Evolutionary conservation across 805 yeast species (phyloP), one percentile per base, ranked within the genome.

Genomic region (Zygosaccharomyces rouxii): DNA sequence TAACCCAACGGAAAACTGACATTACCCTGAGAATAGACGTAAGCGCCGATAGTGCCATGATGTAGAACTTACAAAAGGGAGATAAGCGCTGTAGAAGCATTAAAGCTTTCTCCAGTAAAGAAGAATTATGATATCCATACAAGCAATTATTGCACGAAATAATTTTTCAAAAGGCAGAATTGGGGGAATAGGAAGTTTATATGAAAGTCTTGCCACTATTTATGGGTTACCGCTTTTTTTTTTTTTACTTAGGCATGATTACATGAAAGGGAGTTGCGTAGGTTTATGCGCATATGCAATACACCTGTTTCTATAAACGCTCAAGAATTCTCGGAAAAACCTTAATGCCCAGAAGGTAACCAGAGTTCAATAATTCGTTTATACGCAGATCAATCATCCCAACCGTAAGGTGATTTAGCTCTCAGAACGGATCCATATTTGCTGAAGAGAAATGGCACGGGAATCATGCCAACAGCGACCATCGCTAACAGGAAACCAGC

Each of bases 371-470:
- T n/a, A n/a, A n/a, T n/a, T n/a, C n/a, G n/a, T n/a, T n/a, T n/a
- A 9, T 2, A 25, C n/a, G 13, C n/a, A n/a, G 41, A 39, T 48
- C 35, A 54, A 23, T 57, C 63, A 21, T 54, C 55, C 77, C 78
- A 75, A 7, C 77, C 76, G 50, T 70, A 77, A 19, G 76, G 76
- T 28, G 78, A 74, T 58, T 64, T 77, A 9, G 67, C 66, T 63
- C 77, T 69, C 44, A 70, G 64, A 11, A 31, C 37, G 26, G 72
- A 74, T 9, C 84, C 84, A 50, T 69, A 72, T 42, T 62, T 68
- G 57, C 68, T 78, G 54, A 81, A 80, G 42, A 78, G 50, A 53
- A 75, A 77, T 2, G 86, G 86, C 31, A 78, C 75, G 0, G 81
- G 79, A 13, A 79, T 71, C 71, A 82, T 68, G 1, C 66, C 69